These are phyloP conservation scores for Kazachstania psychrophila DNA, from an alignment of 805 yeast genomes.

Conservation along the genomic window DNA sequence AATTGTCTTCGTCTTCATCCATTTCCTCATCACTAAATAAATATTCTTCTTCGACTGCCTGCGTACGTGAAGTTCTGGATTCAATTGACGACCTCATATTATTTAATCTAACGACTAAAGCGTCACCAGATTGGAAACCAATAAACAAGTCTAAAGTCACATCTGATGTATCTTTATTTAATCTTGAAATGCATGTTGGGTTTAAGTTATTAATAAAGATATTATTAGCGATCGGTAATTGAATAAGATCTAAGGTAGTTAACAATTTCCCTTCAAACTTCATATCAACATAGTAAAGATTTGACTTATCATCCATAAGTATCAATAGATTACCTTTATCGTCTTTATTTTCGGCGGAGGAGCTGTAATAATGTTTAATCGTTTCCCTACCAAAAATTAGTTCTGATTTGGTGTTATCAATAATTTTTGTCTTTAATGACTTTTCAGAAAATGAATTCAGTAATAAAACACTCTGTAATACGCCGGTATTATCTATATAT, in stretches of 20 bases:
- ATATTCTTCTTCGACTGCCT: conserved; percentile 34
- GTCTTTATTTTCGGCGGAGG: conserved; percentile 5
- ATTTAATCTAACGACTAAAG: conserved; percentile 35
- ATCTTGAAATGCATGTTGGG: conserved; percentile 23
- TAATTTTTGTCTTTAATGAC: conserved; percentile 40
- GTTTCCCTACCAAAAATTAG: conserved; percentile 15
- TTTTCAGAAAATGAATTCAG: conserved; percentile 30
- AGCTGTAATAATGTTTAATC: conserved; percentile 10
- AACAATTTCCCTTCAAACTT: conserved; percentile 28
- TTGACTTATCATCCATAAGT: conserved; percentile 21
- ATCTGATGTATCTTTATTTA: conserved; percentile 20
- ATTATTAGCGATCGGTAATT: conserved; percentile 26
- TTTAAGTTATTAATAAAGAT: conserved; percentile 18
- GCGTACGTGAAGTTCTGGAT: conserved; percentile 35
- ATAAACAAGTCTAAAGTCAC: conserved; percentile 43
- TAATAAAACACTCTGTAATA: conserved; percentile 29
- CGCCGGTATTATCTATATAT: conserved; percentile 62
- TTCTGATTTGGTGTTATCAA: conserved; percentile 31
- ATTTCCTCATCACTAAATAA: conserved; percentile 18
- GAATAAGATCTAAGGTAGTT: conserved; percentile 22
- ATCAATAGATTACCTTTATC: conserved; percentile 15
- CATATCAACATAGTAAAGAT: conserved; percentile 19
- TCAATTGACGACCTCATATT: conserved; percentile 23
- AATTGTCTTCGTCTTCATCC: conserved; percentile 30
- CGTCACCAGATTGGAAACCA: conserved; percentile 52